Evolutionary conservation across 208 protist genomes (phyloP).

Genomic region (Leishmania lainsoni): DNA sequence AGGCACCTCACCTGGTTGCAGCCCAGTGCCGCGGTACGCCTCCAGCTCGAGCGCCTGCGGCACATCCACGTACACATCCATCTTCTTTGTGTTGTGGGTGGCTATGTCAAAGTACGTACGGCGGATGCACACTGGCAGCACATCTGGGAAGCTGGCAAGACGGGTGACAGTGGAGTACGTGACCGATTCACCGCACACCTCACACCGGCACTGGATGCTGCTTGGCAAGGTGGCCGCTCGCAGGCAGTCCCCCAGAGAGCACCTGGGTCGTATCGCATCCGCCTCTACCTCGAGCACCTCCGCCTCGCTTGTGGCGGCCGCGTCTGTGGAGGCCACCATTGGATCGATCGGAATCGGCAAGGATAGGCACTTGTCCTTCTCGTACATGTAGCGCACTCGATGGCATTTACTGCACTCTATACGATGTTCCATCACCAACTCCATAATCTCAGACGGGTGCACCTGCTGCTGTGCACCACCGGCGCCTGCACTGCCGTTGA

Average conservation of each 20-base stretch:
- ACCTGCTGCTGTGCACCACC: neutral
- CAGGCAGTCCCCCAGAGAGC: slow-evolving; percentile 74
- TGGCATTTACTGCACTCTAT: slow-evolving; percentile 84
- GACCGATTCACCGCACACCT: slow-evolving; percentile 48
- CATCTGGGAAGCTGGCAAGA: slow-evolving; percentile 85
- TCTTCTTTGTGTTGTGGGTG: slow-evolving; percentile 79
- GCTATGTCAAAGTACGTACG: slow-evolving; percentile 82
- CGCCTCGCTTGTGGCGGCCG: slow-evolving; percentile 30
- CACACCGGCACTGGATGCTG: slow-evolving; percentile 74
- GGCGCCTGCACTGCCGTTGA: slow-evolving; percentile 1
- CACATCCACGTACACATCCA: slow-evolving; percentile 89
- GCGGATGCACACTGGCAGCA: slow-evolving; percentile 77
- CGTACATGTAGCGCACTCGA: slow-evolving; percentile 89
- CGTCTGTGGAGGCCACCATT: slow-evolving; percentile 29
- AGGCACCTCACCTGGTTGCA: slow-evolving; percentile 56
- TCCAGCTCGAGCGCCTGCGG: slow-evolving; percentile 67
- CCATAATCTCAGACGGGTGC: slow-evolving; percentile 66
- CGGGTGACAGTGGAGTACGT: slow-evolving; percentile 61
- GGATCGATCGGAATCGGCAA: slow-evolving; percentile 87
- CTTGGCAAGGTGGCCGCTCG: slow-evolving; percentile 28
- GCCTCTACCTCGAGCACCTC: slow-evolving; percentile 57
- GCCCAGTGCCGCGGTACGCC: slow-evolving; percentile 54
- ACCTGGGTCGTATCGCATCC: slow-evolving; percentile 52
- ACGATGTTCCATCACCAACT: slow-evolving; percentile 88
- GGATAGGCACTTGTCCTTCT: slow-evolving; percentile 87